Conservation (phyloP, 2,329 filamentous ascomycete genomes). For the Albifimbria verrucaria region DNA sequence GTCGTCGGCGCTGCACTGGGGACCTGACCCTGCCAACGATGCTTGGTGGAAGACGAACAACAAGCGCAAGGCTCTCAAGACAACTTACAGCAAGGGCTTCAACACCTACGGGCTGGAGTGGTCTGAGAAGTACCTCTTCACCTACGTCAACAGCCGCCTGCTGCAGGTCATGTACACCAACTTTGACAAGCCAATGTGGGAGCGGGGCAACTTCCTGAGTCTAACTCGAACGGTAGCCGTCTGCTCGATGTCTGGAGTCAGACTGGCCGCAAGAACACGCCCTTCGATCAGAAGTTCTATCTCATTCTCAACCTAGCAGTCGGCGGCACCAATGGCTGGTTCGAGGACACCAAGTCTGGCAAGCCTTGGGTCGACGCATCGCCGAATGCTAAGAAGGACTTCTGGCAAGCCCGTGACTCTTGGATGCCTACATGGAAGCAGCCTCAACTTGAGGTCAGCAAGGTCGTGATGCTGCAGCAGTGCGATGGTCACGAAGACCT, state of each 20-base stretch:
- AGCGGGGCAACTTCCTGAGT: slow-evolving; percentile 63
- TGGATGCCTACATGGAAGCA: slow-evolving; percentile 73
- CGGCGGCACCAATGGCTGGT: slow-evolving; percentile 80
- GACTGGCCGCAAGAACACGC: slow-evolving; percentile 59
- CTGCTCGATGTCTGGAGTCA: slow-evolving; percentile 62
- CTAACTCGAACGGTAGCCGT: slow-evolving; percentile 62
- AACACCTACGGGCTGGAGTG: slow-evolving; percentile 83
- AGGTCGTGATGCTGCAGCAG: slow-evolving; percentile 69
- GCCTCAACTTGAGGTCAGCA: slow-evolving; percentile 65
- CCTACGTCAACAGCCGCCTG: slow-evolving; percentile 77
- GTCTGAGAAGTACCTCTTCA: slow-evolving; percentile 86
- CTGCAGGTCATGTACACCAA: slow-evolving; percentile 78
- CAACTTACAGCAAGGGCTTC: slow-evolving; percentile 65
- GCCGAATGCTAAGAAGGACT: slow-evolving; percentile 66
- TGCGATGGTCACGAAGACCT: slow-evolving; percentile 59
- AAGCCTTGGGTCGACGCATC: slow-evolving; percentile 80
- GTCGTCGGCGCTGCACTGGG: slow-evolving; percentile 79
- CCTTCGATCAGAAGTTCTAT: slow-evolving; percentile 75
- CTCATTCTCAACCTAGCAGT: slow-evolving; percentile 74
- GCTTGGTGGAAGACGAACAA: slow-evolving; percentile 82
- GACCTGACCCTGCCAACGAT: slow-evolving; percentile 68
- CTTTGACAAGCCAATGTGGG: slow-evolving; percentile 66
- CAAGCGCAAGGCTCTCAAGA: slow-evolving; percentile 71
- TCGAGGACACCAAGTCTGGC: slow-evolving; percentile 64
- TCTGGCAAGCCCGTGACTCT: slow-evolving; percentile 64